Percentiles rank a stretch among this genome's conserved stretches.
Conservation (phyloP, 2,329 filamentous ascomycete genomes). For the Phialophora chinensis region DNA sequence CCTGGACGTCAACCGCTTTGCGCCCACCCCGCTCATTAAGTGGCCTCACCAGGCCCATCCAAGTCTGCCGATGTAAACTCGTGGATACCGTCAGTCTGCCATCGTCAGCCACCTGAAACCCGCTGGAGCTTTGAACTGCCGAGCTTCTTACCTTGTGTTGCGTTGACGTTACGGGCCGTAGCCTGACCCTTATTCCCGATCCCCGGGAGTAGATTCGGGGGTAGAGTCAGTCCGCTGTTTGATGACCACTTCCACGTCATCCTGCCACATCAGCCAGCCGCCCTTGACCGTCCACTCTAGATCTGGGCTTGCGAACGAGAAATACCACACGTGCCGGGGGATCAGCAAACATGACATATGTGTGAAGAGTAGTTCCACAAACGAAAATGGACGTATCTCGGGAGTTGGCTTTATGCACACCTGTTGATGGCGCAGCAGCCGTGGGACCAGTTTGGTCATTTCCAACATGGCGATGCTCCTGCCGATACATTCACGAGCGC, state of each 20-base stretch:
- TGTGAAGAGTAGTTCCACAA: neutral
- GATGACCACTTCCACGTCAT: slow-evolving; percentile 18
- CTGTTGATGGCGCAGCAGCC: slow-evolving; percentile 31
- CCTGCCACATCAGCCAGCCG: slow-evolving; percentile 30
- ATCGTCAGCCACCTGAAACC: neutral
- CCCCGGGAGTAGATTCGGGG: neutral
- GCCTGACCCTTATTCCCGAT: too few relatives aligned
- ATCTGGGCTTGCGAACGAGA: slow-evolving; percentile 21
- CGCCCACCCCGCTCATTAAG: neutral
- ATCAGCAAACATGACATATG: neutral
- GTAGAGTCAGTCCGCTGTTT: neutral
- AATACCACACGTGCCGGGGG: slow-evolving; percentile 1
- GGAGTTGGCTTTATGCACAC: slow-evolving; percentile 12
- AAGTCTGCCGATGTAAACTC: neutral
- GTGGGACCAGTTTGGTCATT: slow-evolving; percentile 40
- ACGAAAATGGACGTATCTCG: neutral
- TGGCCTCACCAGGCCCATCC: neutral
- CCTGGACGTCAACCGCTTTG: neutral
- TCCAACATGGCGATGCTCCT: slow-evolving; percentile 40
- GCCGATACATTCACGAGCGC: slow-evolving; percentile 51
- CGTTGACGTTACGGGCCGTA: neutral
- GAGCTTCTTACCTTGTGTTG: neutral
- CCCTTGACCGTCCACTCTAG: slow-evolving; percentile 24
- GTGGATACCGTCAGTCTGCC: neutral
- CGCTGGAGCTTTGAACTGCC: neutral